Evolutionary conservation across 2,329 filamentous ascomycete species (phyloP).

Genomic region (Aureobasidium musti): DNA sequence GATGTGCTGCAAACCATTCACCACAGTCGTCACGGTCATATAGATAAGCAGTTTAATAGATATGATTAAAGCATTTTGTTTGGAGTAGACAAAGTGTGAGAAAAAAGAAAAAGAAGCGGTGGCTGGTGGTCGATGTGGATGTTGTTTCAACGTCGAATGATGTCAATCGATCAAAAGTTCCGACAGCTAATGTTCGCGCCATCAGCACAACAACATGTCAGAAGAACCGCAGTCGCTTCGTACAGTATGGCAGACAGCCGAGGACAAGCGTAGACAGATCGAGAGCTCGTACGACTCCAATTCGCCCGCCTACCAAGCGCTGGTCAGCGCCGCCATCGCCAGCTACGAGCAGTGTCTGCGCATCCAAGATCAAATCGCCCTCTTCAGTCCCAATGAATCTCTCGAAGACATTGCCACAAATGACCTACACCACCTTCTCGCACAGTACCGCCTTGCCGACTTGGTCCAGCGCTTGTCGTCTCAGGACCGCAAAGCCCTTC

Average conservation of each 20-base stretch:
- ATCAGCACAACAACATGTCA: slow-evolving; percentile 38
- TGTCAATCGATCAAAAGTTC: not conserved
- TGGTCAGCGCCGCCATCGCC: slow-evolving; percentile 66
- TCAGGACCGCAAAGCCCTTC: slow-evolving; percentile 61
- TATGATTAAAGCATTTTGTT: not conserved
- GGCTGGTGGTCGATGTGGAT: too few relatives aligned
- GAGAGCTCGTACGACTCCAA: slow-evolving; percentile 66
- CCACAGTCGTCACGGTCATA: not conserved
- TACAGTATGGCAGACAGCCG: slow-evolving; percentile 57
- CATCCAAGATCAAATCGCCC: slow-evolving; percentile 67
- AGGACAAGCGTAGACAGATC: slow-evolving; percentile 58
- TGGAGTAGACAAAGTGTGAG: not conserved
- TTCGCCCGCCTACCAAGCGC: slow-evolving; percentile 65
- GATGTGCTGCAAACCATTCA: not conserved
- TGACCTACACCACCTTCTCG: slow-evolving; percentile 82
- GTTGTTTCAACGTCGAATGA: not conserved
- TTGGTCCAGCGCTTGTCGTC: slow-evolving; percentile 68
- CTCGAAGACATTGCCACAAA: slow-evolving; percentile 82
- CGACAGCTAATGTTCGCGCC: not conserved
- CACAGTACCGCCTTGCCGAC: slow-evolving; percentile 78
- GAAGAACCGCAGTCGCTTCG: slow-evolving; percentile 58
- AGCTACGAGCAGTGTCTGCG: slow-evolving; percentile 72
- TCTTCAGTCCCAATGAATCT: slow-evolving; percentile 90
- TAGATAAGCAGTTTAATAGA: not conserved
- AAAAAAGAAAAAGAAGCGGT: not conserved